Conservation (phyloP, 352 stramenopile genomes). For the Phytophthora constricta region DNA sequence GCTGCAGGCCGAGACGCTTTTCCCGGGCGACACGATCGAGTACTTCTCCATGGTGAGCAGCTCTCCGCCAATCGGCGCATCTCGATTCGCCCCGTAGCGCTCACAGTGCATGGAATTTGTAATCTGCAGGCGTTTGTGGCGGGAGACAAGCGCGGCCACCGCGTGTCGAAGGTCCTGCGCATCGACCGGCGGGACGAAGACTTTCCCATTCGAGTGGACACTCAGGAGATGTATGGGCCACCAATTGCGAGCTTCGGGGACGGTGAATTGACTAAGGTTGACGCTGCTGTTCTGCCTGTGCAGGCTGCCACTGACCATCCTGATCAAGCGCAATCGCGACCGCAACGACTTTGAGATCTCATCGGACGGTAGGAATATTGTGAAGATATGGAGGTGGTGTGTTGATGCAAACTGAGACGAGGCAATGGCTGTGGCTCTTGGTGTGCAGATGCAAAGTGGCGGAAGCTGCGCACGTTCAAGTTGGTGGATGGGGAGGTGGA, state of each 20-base stretch:
- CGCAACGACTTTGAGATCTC: slow-evolving; percentile 59
- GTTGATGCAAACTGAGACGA: slow-evolving; percentile 7
- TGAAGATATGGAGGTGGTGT: not conserved
- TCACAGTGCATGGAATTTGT: slow-evolving; percentile 8
- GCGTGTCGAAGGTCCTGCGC: slow-evolving; percentile 63
- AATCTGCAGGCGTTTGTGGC: slow-evolving; percentile 66
- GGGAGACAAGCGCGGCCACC: slow-evolving; percentile 70
- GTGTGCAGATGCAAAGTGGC: slow-evolving; percentile 64
- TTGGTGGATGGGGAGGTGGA: slow-evolving; percentile 68
- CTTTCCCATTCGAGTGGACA: slow-evolving; percentile 72
- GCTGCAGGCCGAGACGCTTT: slow-evolving; percentile 64
- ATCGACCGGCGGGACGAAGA: slow-evolving; percentile 50
- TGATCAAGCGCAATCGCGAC: slow-evolving; percentile 75
- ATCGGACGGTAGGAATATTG: slow-evolving; percentile 36
- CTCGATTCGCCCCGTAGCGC: slow-evolving; percentile 1
- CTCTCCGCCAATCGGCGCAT: not conserved
- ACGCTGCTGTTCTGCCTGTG: slow-evolving; percentile 4
- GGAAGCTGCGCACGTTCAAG: slow-evolving; percentile 77
- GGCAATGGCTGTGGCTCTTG: slow-evolving; percentile 3
- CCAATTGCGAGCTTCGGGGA: not conserved
- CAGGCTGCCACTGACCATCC: slow-evolving; percentile 69
- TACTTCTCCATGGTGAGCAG: slow-evolving; percentile 74
- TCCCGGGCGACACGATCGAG: slow-evolving; percentile 75
- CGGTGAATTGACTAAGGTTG: not conserved
- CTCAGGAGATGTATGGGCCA: slow-evolving; percentile 75